Conservation (phyloP, 2,329 filamentous ascomycete species). For the Blastomyces percursus region DNA sequence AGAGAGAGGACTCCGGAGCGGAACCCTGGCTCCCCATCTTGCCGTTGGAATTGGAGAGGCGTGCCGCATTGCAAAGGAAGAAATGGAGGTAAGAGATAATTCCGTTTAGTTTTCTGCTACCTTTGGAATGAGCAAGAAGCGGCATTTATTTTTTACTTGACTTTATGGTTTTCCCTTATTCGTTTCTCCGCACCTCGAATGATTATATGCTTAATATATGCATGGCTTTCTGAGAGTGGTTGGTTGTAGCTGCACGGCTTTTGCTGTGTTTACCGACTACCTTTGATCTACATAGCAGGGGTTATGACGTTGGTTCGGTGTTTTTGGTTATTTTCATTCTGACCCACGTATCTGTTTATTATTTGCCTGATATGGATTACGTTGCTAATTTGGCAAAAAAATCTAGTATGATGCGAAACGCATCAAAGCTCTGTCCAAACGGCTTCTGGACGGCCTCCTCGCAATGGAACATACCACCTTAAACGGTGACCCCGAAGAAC, state of each 20-base stretch:
- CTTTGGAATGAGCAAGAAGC: neutral
- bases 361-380: neutral
- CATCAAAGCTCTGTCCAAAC: conserved; percentile 70
- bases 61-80: conserved; percentile 79
- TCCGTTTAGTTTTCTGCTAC: conserved; percentile 3
- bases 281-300: conserved; percentile 56
- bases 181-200: conserved; percentile 30
- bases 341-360: conserved; percentile 5
- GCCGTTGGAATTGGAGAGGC: conserved; percentile 93
- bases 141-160: neutral
- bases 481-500: conserved; percentile 71
- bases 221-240: conserved; percentile 79
- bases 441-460: conserved; percentile 70
- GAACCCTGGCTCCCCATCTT: conserved; percentile 79
- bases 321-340: conserved; percentile 1
- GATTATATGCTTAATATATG: conserved; percentile 78
- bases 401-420: conserved; percentile 83
- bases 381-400: conserved; percentile 17
- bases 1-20: conserved; percentile 87
- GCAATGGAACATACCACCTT: conserved; percentile 83
- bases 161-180: conserved; percentile 8
- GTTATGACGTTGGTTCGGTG: conserved; percentile 43
- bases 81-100: conserved; percentile 63
- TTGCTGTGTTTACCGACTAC: conserved; percentile 25
- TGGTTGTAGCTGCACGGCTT: conserved; percentile 38